phyloP scores from a whole-genome alignment of 2,329 filamentous ascomycete genomes.

The Nemania sp. region DNA sequence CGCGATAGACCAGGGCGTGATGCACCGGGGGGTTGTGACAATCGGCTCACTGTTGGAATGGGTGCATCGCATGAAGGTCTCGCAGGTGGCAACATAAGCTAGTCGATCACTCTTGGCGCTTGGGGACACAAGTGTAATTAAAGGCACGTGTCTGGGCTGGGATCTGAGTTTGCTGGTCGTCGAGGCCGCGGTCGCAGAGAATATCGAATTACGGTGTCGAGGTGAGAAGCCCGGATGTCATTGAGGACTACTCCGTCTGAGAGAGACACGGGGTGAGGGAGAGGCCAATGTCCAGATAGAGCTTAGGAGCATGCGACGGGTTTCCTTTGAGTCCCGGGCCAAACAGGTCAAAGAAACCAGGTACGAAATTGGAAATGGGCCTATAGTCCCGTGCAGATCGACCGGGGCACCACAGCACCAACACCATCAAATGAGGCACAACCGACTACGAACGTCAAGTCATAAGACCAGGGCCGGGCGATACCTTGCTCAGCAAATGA shows the following conservation, averaged over 20 bases:
- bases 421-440: conserved; percentile 2
- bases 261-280: neutral
- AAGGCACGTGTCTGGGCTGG: neutral
- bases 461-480: neutral
- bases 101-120: conserved; percentile 1
- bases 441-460: conserved; percentile 8
- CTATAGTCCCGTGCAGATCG: conserved; percentile 1
- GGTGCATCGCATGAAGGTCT: conserved; percentile 35
- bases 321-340: neutral
- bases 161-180: neutral
- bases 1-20: conserved; percentile 11
- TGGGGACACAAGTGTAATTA: neutral
- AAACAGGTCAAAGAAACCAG: conserved; percentile 1
- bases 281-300: neutral
- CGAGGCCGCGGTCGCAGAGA: neutral
- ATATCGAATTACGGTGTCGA: neutral
- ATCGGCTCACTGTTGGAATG: conserved; percentile 33
- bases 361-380: conserved; percentile 1
- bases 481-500: neutral
- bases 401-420: conserved; percentile 4
- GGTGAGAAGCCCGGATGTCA: neutral
- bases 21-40: conserved; percentile 16
- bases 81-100: conserved; percentile 19
- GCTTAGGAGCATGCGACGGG: neutral
- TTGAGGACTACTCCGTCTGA: neutral